phyloP scores from a whole-genome alignment of 805 yeast species.

The Ogataea henricii region DNA sequence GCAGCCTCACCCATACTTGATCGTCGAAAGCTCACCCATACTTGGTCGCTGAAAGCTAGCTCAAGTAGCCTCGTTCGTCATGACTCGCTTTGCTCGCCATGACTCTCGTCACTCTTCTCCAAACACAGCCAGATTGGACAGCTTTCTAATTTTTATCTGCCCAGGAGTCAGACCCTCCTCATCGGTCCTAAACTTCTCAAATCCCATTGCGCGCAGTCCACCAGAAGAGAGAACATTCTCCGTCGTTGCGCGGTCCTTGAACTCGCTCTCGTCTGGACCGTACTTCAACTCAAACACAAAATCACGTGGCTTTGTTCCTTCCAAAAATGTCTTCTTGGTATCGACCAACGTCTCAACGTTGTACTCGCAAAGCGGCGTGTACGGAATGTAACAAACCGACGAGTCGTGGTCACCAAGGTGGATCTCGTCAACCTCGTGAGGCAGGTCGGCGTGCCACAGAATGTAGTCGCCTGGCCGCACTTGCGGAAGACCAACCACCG shows the following conservation, averaged over 20 bases:
- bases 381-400: conserved; percentile 41
- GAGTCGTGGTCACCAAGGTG: conserved; percentile 40
- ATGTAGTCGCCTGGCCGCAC: conserved; percentile 45
- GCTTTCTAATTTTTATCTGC: conserved; percentile 29
- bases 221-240: conserved; percentile 19
- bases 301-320: conserved; percentile 13
- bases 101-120: neutral
- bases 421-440: conserved; percentile 43
- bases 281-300: conserved; percentile 11
- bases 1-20: no score
- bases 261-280: conserved; percentile 13
- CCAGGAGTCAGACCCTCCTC: conserved; percentile 30
- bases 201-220: conserved; percentile 32
- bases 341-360: conserved; percentile 13
- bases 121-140: conserved; percentile 10
- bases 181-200: conserved; percentile 27
- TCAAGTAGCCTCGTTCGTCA: no score
- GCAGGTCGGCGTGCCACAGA: conserved; percentile 45
- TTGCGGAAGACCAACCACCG: conserved; percentile 39
- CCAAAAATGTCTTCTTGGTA: conserved; percentile 7
- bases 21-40: no score
- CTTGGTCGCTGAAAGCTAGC: no score
- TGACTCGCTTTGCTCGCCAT: no score
- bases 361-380: conserved; percentile 34
- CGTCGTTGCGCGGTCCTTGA: conserved; percentile 14